Evolutionary conservation across 2,329 filamentous ascomycete species (phyloP).

Genomic region (Colletotrichum magnum): DNA sequence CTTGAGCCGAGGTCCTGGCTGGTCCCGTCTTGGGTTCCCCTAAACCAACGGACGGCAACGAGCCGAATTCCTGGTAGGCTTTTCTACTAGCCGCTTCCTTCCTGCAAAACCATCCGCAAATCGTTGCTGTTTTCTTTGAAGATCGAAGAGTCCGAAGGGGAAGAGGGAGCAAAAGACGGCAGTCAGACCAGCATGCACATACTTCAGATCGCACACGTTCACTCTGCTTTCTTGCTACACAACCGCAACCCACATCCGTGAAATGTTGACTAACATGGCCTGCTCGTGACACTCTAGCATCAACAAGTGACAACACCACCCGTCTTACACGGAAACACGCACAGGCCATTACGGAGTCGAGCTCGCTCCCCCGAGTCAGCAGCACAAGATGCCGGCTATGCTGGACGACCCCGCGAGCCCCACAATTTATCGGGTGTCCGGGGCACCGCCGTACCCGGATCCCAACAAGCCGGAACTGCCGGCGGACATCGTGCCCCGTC

Average conservation of each 20-base stretch:
- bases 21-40: not conserved
- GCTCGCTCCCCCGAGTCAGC: constrained; percentile 14
- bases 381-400: constrained; percentile 78
- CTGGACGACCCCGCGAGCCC: constrained; percentile 82
- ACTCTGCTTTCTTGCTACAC: constrained; percentile 23
- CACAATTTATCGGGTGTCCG: constrained; percentile 79
- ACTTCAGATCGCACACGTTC: not conserved
- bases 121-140: constrained; percentile 3
- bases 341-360: constrained; percentile 24
- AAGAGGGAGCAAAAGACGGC: not conserved
- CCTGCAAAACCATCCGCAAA: constrained; percentile 26
- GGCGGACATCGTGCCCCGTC: constrained; percentile 77
- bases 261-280: constrained; percentile 36
- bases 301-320: constrained; percentile 8
- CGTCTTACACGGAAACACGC: not conserved
- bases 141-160: not conserved
- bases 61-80: constrained; percentile 35
- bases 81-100: constrained; percentile 25
- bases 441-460: constrained; percentile 75
- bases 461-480: constrained; percentile 75
- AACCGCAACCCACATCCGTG: constrained; percentile 6
- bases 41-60: not conserved
- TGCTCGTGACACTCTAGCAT: constrained; percentile 16
- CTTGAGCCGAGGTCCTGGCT: constrained; percentile 15
- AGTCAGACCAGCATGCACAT: not conserved